Evolutionary conservation across 1,284 basidiomycete species (phyloP).

Genomic region (Fereydounia khargensis): DNA sequence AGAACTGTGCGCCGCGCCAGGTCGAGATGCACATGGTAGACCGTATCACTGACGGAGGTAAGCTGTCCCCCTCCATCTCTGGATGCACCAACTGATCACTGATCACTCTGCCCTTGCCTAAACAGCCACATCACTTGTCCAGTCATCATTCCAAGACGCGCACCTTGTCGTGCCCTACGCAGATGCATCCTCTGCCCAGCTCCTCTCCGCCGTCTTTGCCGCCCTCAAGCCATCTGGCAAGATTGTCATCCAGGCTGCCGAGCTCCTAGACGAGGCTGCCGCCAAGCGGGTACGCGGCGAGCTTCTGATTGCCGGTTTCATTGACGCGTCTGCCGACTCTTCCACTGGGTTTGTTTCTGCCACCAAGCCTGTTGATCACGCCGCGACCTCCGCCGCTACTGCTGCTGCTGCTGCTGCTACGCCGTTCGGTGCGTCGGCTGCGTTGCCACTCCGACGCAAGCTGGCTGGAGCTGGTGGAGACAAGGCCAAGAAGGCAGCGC

Average conservation of each 20-base stretch:
- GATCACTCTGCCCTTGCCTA: neutral
- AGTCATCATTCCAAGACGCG: constrained; percentile 28
- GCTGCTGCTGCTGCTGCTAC: constrained; percentile 2
- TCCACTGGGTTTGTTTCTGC: constrained; percentile 8
- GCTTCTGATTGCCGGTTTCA: constrained; percentile 42
- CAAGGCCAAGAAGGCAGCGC: constrained; percentile 36
- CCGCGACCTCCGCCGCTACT: constrained; percentile 9
- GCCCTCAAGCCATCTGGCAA: constrained; percentile 26
- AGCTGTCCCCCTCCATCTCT: constrained; percentile 1
- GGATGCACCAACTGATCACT: neutral
- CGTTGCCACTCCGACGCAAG: constrained; percentile 42
- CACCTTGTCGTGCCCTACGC: constrained; percentile 32
- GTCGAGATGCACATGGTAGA: constrained; percentile 57
- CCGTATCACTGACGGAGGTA: constrained; percentile 46
- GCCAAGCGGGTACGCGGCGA: constrained; percentile 31
- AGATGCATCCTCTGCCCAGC: constrained; percentile 23
- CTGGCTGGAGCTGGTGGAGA: constrained; percentile 10
- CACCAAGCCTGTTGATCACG: constrained; percentile 5
- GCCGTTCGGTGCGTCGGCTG: constrained; percentile 8
- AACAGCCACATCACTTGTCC: constrained; percentile 24
- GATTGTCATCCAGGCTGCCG: constrained; percentile 30
- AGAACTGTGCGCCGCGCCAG: constrained; percentile 9
- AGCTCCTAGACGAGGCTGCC: constrained; percentile 12
- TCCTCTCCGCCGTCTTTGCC: constrained; percentile 28
- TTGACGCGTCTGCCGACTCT: constrained; percentile 10